Base-by-base conservation (phyloP, 306 rosid genomes). In the Urtica urens region DNA sequence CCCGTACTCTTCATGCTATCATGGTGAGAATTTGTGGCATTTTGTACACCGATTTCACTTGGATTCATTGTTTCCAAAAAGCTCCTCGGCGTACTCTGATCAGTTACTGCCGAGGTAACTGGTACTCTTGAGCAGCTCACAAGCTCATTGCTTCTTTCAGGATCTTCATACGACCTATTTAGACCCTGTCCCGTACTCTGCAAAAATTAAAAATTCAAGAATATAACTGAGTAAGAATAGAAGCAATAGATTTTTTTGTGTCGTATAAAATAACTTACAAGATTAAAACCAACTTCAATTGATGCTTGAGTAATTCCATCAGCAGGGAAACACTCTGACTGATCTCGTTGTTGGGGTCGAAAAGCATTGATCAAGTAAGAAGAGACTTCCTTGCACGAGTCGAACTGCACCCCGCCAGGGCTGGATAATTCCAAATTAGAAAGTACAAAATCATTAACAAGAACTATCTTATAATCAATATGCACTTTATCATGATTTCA, bases 361-460 rank as follows among this genome's bases (percentile, higher is more conserved):
- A 19, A 49, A 65, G 51, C 57, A 43, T 85, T 59, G 33, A 61
- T 64, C 80, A 79, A 61, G 78, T 69, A 57, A 16, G 83, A 65
- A 57, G 75, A 75, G 48, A 68, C 81, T 55, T 80, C 86, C 76
- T 80, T 75, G 81, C 58, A 80, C 0, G 92, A 74, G 59, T 62
- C 73, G 72, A 84, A 84, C 68, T 80, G 75, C 57, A 20, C 68
- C 70, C 94, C 94, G 65, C 68, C 59, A 74, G 94, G 92, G 71
- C 94, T 84, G 83, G 54, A 77, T 49, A 68, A 54, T 63, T 69
- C 57, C 68, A 58, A 53, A 70, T 67, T 53, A 67, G 61, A 56
- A 24, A 64, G 48, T 54, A 46, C 61, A 43, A 64, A 49, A 58
- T 62, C 55, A 70, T 77, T 52, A 63, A 55, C 63, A 58, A 68